Conservation (phyloP, 1,139 yeast species). For the Chernovozyma sophiae-reginae region DNA sequence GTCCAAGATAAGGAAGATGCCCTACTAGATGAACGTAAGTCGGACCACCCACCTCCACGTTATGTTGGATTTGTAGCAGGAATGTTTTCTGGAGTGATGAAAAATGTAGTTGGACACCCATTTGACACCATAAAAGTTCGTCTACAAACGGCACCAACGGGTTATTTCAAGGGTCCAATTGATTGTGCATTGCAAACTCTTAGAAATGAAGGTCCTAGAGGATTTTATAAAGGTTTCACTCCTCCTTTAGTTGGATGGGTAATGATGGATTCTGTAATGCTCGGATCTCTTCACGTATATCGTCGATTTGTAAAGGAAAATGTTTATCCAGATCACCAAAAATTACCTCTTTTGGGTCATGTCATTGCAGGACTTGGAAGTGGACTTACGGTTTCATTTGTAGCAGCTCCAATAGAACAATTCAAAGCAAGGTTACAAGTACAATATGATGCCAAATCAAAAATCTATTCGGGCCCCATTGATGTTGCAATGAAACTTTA, state of each 20-base stretch:
- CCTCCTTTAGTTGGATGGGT: slow-evolving; percentile 95
- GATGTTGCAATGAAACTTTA: slow-evolving; percentile 60
- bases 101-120: slow-evolving; percentile 90
- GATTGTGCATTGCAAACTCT: slow-evolving; percentile 76
- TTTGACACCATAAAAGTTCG: slow-evolving; percentile 89
- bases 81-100: slow-evolving; percentile 78
- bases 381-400: slow-evolving; percentile 88
- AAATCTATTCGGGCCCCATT: slow-evolving; percentile 69
- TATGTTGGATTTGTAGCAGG: slow-evolving; percentile 86
- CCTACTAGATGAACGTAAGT: slow-evolving; percentile 11
- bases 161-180: slow-evolving; percentile 74
- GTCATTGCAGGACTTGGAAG: slow-evolving; percentile 76
- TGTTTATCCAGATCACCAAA: slow-evolving; percentile 53
- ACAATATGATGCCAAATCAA: slow-evolving; percentile 78
- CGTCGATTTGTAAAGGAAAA: slow-evolving; percentile 62
- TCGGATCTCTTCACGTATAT: slow-evolving; percentile 80
- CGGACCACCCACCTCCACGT: slow-evolving; percentile 36
- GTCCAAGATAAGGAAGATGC: slow-evolving; percentile 27
- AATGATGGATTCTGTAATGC: slow-evolving; percentile 84
- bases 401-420: slow-evolving; percentile 91
- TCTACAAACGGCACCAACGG: slow-evolving; percentile 71
- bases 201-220: slow-evolving; percentile 67
- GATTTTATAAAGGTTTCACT: slow-evolving; percentile 84
- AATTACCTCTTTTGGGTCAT: slow-evolving; percentile 71
- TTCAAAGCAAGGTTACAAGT: slow-evolving; percentile 86